These are phyloP conservation scores for Cyclanthera cordifolia DNA, from an alignment of 306 rosid genomes.

Conservation along the genomic window DNA sequence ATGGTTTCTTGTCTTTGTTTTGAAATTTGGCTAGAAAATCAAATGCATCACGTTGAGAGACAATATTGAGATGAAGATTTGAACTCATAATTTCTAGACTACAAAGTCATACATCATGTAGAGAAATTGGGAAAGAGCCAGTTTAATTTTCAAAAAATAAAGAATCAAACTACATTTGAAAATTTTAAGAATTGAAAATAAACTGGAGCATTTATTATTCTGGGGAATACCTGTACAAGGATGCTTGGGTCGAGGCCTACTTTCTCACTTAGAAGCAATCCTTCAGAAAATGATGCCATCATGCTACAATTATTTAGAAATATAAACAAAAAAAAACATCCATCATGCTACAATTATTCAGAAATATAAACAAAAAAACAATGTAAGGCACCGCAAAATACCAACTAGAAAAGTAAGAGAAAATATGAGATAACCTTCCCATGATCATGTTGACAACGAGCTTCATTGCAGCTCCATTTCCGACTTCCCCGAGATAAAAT, in stretches of 20 bases:
- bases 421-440: slow-evolving; percentile 59
- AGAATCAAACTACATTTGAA: too few relatives aligned
- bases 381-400: background rate
- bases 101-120: too few relatives aligned
- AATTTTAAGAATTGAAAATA: background rate
- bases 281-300: slow-evolving; percentile 99
- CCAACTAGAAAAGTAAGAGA: background rate
- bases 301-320: slow-evolving; percentile 38
- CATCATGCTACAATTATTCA: too few relatives aligned
- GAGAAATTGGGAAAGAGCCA: too few relatives aligned
- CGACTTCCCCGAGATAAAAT: slow-evolving; percentile 79
- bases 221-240: slow-evolving; percentile 55
- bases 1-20: too few relatives aligned
- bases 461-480: slow-evolving; percentile 95
- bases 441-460: slow-evolving; percentile 93
- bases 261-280: slow-evolving; percentile 80
- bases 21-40: too few relatives aligned
- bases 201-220: background rate
- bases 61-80: too few relatives aligned
- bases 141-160: too few relatives aligned
- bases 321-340: background rate
- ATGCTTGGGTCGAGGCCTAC: slow-evolving; percentile 81
- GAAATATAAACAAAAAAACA: slow-evolving; percentile 4
- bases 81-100: too few relatives aligned
- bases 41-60: too few relatives aligned